Evolutionary conservation across 1,139 yeast species (phyloP), one percentile per base, ranked within the genome.

Genomic region (Taiozyma onychis): DNA sequence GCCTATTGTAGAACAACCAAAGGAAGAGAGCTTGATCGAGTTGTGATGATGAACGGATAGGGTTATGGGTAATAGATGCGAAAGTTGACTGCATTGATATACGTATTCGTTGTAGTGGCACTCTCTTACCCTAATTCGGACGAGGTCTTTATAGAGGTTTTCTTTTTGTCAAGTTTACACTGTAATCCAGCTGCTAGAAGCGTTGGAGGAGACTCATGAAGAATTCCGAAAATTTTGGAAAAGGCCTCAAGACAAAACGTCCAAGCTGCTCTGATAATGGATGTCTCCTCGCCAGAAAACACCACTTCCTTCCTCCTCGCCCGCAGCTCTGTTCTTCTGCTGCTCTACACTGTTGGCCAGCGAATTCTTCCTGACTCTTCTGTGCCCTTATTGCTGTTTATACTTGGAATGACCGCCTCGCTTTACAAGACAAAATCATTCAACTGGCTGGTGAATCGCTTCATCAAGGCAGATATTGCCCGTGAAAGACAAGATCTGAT

Each of bases 401-500:
- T 62, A 0, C 16, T 71, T 8, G 51, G 71, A 11, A 57, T 63
- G 49, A 55, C 63, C n/a, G 59, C 71, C 0, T 60, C 63, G 0
- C 14, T 70, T 4, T 66, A 62, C 53, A 65, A 65, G 49, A 59
- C 68, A 10, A 46, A 47, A 11, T 41, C 52, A 2, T 61, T 59
- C 48, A 55, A 52, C 16, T 64, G 56, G 57, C 50, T 55, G 30
- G 48, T 54, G 30, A 48, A 50, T 30, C 56, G 43, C 47, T 54
- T 54, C 44, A 54, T 54, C 50, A 60, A 55, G 39, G 46, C 51
- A 1, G 62, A 63, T 43, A 51, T 58, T 47, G n/a, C 55, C 6
- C 39, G 47, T 1, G 60, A 60, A 11, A 60, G 73, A 35, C 58
- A 56, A 26, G 79, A 76, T 48, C 52, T 83, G 21, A 59, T 82